A percentile compares a stretch with the other conserved stretches of the same genome.
Conservation (phyloP, 495 filamentous ascomycete genomes). For the Xylona heveae region DNA sequence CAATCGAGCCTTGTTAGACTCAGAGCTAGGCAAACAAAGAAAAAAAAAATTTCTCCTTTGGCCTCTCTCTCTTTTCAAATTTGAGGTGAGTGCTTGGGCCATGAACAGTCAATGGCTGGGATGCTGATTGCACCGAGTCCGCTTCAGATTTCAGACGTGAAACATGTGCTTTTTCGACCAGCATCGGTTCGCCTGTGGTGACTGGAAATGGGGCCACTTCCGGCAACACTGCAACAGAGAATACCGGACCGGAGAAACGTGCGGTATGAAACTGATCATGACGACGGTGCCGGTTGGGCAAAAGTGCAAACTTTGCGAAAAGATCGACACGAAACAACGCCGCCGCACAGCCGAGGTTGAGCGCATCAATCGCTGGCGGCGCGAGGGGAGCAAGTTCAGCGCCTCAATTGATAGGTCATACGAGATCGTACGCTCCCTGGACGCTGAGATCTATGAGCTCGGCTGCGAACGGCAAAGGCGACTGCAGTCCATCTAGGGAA, state of each 20-base stretch:
- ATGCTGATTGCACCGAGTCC: too few species aligned
- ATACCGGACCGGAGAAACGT: slow-evolving; percentile 95
- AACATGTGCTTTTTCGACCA: slow-evolving; percentile 48
- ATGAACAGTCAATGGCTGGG: too few species aligned
- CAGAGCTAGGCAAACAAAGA: too few species aligned
- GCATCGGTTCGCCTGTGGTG: slow-evolving; percentile 46
- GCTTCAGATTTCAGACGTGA: too few species aligned
- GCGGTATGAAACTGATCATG: slow-evolving; percentile 82
- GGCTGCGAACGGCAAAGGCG: slow-evolving; percentile 21
- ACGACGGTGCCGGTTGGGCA: slow-evolving; percentile 33
- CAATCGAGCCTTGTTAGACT: too few species aligned
- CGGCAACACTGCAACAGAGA: slow-evolving; percentile 86
- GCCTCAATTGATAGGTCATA: slow-evolving; percentile 66
- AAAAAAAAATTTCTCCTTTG: too few species aligned
- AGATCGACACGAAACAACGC: slow-evolving; percentile 70
- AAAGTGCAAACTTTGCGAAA: slow-evolving; percentile 73
- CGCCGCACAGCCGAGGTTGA: slow-evolving; percentile 54
- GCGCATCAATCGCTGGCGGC: slow-evolving; percentile 62
- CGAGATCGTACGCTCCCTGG: slow-evolving; percentile 36
- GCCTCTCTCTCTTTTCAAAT: too few species aligned
- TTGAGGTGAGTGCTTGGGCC: too few species aligned
- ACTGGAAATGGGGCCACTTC: slow-evolving; percentile 94
- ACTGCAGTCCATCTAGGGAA: background rate
- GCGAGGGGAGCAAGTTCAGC: slow-evolving; percentile 39
- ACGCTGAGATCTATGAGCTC: slow-evolving; percentile 39